Conservation (phyloP, 2,329 filamentous ascomycete species). For the Exophiala bonariae region DNA sequence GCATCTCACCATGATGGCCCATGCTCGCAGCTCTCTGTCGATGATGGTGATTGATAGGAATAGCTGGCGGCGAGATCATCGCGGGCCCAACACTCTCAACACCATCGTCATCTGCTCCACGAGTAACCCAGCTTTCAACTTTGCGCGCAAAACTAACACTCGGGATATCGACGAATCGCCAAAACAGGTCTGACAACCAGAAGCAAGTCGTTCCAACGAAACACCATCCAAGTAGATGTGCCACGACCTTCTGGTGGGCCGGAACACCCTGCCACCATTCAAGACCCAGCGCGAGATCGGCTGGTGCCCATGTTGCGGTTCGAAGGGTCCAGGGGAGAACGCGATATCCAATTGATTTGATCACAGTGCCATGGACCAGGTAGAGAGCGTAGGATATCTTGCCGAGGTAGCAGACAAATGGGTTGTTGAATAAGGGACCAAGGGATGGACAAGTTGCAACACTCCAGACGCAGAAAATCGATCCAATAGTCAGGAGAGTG, state of each 20-base stretch:
- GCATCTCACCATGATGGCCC: background rate
- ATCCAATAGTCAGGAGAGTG: constrained; percentile 6
- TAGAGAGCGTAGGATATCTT: constrained; percentile 35
- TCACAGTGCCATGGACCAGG: constrained; percentile 28
- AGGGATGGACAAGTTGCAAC: constrained; percentile 11
- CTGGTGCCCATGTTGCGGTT: constrained; percentile 7
- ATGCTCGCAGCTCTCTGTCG: background rate
- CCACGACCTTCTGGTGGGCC: constrained; percentile 3
- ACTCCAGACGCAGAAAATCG: constrained; percentile 15
- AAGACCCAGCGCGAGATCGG: constrained; percentile 2
- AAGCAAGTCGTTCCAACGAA: constrained; percentile 45
- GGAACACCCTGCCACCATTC: constrained; percentile 10
- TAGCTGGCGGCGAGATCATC: background rate
- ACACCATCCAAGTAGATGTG: constrained; percentile 36
- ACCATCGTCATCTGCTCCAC: constrained; percentile 3
- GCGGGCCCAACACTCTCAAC: background rate
- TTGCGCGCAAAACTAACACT: constrained; percentile 43
- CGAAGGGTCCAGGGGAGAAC: constrained; percentile 14
- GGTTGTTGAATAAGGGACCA: constrained; percentile 13
- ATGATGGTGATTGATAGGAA: background rate
- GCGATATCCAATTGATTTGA: constrained; percentile 15
- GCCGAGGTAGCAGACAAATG: constrained; percentile 31
- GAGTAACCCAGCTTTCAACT: constrained; percentile 13
- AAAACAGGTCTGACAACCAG: constrained; percentile 61
- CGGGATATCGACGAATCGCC: constrained; percentile 56